Percentiles rank a stretch among this genome's conserved stretches.
These are phyloP conservation scores for Cephaloascus albidus DNA, from an alignment of 805 yeast genomes.

Conservation along the genomic window DNA sequence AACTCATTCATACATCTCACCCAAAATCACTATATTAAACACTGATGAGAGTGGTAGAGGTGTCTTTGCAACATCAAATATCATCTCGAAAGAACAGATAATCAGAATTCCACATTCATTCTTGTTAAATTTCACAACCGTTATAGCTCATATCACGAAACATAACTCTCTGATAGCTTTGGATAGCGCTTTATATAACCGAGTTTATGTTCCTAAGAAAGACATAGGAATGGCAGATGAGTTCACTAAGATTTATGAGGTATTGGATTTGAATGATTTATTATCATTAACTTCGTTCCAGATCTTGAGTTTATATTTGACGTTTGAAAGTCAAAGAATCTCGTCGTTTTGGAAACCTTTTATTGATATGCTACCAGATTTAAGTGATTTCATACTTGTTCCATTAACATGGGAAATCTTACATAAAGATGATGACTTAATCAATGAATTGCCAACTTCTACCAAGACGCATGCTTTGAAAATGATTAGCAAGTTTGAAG, in stretches of 20 bases:
- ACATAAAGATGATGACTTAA: slow-evolving; percentile 15
- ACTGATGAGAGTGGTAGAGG: slow-evolving; percentile 53
- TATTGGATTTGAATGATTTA: slow-evolving; percentile 22
- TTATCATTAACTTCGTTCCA: slow-evolving; percentile 48
- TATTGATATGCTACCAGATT: slow-evolving; percentile 51
- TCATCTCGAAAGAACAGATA: slow-evolving; percentile 34
- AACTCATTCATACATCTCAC: slow-evolving; percentile 20
- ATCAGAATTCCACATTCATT: slow-evolving; percentile 49
- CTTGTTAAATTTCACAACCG: slow-evolving; percentile 50
- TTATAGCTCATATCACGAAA: slow-evolving; percentile 27
- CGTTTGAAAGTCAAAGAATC: slow-evolving; percentile 25
- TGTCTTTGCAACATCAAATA: slow-evolving; percentile 29
- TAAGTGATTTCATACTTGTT: slow-evolving; percentile 38
- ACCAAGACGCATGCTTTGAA: slow-evolving; percentile 27
- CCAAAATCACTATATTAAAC: slow-evolving; percentile 30
- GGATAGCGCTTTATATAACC: slow-evolving; percentile 10
- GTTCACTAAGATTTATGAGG: slow-evolving; percentile 19
- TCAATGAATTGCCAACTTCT: slow-evolving; percentile 33
- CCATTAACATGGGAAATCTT: slow-evolving; percentile 58
- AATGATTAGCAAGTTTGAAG: slow-evolving; percentile 30
- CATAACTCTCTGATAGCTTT: slow-evolving; percentile 28
- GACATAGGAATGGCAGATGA: slow-evolving; percentile 8
- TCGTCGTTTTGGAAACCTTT: slow-evolving; percentile 63
- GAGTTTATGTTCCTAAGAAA: slow-evolving; percentile 14
- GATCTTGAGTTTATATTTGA: slow-evolving; percentile 39